Base-by-base conservation (phyloP, 2,329 filamentous ascomycete genomes). In the Lasiodiplodia citricola region DNA sequence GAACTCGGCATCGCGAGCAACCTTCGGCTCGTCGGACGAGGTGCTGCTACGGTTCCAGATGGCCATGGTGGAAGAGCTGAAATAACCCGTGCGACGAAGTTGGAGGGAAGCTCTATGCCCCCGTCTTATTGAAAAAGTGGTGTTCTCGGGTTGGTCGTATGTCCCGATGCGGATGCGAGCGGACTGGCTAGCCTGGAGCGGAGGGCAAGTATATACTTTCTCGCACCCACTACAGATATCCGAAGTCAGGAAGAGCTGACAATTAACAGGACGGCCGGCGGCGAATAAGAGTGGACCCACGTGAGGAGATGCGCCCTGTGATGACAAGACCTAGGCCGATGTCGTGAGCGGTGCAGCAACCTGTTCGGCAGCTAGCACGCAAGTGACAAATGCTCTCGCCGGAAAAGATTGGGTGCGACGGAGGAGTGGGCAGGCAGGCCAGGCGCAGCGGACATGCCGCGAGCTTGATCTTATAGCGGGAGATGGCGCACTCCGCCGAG, bases 31-130 rank as follows among this genome's bases (percentile, higher is more conserved):
- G 47, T 68, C 66, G 57, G 31, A 31, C 47, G 47, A 52, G 31
- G 31, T 52, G 44, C 66, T 64, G 47, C n/a, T 18, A 10, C 66
- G 56, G 31, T 57, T 68, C 66, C 66, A 68, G 37, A 64, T 64
- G 25, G 57, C 66, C 66, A 68, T 68, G 16, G 37, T 55, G 56
- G 35, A 38, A 21, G 11, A 23, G 11, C 3, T 8, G 58, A 13
- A 37, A 16, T 35, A 38, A 35, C 11, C 11, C 16, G 31, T 25
- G 23, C n/a, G 23, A 41, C 16, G 62, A 44, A 54, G 50, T 21
- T 14, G 37, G 63, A 38, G 18, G 21, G n/a, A 11, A 23, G 37
- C 63, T 56, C 56, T 66, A 56, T 41, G 51, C 13, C 21, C 51
- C 38, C 47, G 47, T 8, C 31, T 38, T 64, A 64, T 64, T n/a